Base-by-base conservation (phyloP, 164 flowering plant genomes). In the Protea cynaroides region DNA sequence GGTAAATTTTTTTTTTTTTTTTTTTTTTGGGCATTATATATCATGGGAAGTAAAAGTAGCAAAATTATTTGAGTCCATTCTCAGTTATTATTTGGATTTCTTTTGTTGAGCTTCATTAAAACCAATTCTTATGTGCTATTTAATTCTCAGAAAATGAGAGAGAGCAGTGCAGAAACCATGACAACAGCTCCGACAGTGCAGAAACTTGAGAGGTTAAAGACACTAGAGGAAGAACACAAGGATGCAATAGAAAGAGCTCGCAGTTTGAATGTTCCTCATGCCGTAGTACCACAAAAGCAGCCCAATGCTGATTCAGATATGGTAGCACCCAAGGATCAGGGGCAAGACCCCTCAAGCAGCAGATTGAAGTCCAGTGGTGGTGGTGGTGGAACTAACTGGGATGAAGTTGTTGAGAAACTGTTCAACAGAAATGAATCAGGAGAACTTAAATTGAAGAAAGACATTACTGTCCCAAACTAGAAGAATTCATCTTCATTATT, bases 241-340 rank as follows among this genome's bases (percentile, higher is more conserved):
- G 99, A 85, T 70, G 97, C 97, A 47, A 49, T 94, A 66, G 90
- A 94, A 56, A 83, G 85, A 76, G 97, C 97, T n/a, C 84, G 88
- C 8, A 82, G 85, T 70, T 72, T 94, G 67, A 86, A 91, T 43
- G 76, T 94, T 24, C 97, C 99, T 51, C 86, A 91, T 64, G 95
- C 95, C 8, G 81, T 72, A 21, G 15, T 72, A 23, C 11, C 59
- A 52, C 80, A 71, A 22, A 78, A 74, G 7, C 67, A 75, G 53
- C 60, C 71, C 47, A 25, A 64, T 7, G 71, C 51, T 11, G 70
- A 72, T 23, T 21, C 56, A 22, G 71, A 55, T 21, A 56, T 13
- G 36, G 78, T 61, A 56, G 58, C 65, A 47, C 52, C 68, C 8
- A 51, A 61, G 8, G 55, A 56, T 24, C 62, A 64, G 56, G 74